Evolutionary conservation across 2,329 filamentous ascomycete genomes (phyloP).

Genomic region (Mariannaea sp.): DNA sequence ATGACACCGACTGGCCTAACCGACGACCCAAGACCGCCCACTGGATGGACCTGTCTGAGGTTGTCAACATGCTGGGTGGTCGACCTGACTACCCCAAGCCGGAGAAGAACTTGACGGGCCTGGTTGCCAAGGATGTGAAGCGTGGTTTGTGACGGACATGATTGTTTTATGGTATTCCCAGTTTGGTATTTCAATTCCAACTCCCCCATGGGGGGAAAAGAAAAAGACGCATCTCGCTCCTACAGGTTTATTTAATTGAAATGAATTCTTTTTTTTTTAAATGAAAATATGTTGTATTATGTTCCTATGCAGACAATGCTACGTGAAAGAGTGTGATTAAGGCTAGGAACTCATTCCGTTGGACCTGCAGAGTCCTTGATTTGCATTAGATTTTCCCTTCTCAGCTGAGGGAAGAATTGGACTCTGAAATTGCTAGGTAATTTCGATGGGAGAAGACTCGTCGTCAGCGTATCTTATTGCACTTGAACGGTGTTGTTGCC

Average conservation of each 20-base stretch:
- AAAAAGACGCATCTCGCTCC: constrained; percentile 17
- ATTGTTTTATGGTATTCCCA: constrained; percentile 15
- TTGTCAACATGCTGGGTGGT: constrained; percentile 84
- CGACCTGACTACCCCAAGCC: constrained; percentile 61
- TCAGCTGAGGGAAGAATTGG: no score
- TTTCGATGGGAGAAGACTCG: no score
- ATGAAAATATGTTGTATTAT: neutral
- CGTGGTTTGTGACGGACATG: constrained; percentile 47
- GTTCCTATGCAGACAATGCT: no score
- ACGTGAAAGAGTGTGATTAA: no score
- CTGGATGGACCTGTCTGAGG: constrained; percentile 80
- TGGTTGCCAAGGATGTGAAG: constrained; percentile 65
- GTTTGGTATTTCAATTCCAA: constrained; percentile 5
- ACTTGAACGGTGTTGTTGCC: no score
- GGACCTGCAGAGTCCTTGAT: no score
- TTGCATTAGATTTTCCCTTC: no score
- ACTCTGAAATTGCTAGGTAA: no score
- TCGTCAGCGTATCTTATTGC: no score
- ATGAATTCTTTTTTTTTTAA: neutral
- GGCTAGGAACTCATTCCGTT: no score
- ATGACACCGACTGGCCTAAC: constrained; percentile 92
- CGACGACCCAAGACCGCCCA: constrained; percentile 82
- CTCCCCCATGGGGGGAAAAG: neutral
- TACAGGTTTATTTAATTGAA: constrained; percentile 28
- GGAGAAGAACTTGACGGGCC: constrained; percentile 55